Base-by-base conservation (phyloP, 2,329 filamentous ascomycete species). In the Fusarium sp. region DNA sequence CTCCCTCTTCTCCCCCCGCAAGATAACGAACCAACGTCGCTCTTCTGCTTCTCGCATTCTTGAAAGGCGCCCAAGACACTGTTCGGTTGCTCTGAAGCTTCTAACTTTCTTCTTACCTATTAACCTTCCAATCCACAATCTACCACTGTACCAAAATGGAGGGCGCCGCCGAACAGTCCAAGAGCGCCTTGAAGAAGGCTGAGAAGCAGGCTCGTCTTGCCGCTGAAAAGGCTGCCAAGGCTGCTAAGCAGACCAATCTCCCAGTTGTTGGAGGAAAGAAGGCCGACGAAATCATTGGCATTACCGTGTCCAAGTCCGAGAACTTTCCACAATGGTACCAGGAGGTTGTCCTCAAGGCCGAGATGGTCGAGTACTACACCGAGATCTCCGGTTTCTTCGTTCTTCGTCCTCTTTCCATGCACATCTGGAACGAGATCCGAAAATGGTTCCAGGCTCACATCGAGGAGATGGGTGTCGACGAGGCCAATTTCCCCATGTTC, bases 381-480 rank as follows among this genome's bases (percentile, higher is more conserved):
- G 91, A 97, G 79, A 94, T 98, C 61, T 92, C 93, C n/a, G 92
- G 93, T 44, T 97, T 96, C 81, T 98, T 97, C 78, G 95, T 98
- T 75, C 85, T 96, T 76, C 93, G 92, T 61, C 88, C 86, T 49
- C 77, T 84, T 31, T 80, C 84, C 63, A 89, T 89, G 86, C 83
- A 87, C 75, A 84, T 88, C 70, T 89, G 87, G 87, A 84, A 81
- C 71, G 79, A 79, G 27, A 88, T 89, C 63, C 83, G 85, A 70
- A 84, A 85, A 68, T 89, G 85, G 85, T 89, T 89, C 76, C 82
- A 85, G 68, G 79, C 81, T 68, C 86, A 88, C 69, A 99, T 98
- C 75, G 93, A 96, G 83, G 87, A 84, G 45, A 86, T 98, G 82
- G 93, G 92, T 52, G 94, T 98, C 52, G 91, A 95, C 77, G 96